Evolutionary conservation across 345 rosid genomes (phyloP), one percentile per base, ranked within the genome.

Genomic region (Punica granatum): DNA sequence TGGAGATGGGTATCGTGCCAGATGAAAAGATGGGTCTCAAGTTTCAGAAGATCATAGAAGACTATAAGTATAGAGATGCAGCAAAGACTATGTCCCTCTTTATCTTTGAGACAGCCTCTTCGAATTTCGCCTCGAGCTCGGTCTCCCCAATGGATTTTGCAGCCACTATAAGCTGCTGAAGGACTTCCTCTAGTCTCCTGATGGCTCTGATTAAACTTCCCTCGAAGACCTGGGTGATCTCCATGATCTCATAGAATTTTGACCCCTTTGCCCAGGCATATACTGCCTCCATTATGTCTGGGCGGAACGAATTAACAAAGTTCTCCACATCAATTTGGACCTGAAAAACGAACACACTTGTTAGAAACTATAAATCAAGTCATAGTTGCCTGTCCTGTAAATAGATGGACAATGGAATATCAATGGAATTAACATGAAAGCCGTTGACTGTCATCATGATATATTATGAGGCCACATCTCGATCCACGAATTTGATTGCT

Each of bases 201-300:
- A 92, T 92, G 25, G 99, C 98, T 78, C 98, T 85, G 77, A 95
- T 90, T 85, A 95, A 81, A 82, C 98, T 92, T 67, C 99, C 99
- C 74, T 95, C 99, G n/a, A 92, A 95, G 23, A 92, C 96, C 41
- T 72, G 92, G 15, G 98, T 90, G 14, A 88, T 86, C 77, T 95
- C 94, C 98, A 92, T 92, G 62, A 95, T 87, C 77, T 92, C 97
- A 12, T 86, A 92, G 73, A 95, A 92, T 74, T 90, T 95, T 3
- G 98, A 95, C 58, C 99, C 98, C 73, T 79, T 90, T 14, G 99
- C 98, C 99, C 99, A 90, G n/a, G 98, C 89, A 63, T 92, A 88
- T 61, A 85, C 92, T n/a, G 92, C 96, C 77, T 95, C 98, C 99
- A 94, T 89, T 62, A 92, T 84, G 81, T 92, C 98, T 1, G 93